Conservation (phyloP, 495 filamentous ascomycete species). For the Lepraria neglecta region DNA sequence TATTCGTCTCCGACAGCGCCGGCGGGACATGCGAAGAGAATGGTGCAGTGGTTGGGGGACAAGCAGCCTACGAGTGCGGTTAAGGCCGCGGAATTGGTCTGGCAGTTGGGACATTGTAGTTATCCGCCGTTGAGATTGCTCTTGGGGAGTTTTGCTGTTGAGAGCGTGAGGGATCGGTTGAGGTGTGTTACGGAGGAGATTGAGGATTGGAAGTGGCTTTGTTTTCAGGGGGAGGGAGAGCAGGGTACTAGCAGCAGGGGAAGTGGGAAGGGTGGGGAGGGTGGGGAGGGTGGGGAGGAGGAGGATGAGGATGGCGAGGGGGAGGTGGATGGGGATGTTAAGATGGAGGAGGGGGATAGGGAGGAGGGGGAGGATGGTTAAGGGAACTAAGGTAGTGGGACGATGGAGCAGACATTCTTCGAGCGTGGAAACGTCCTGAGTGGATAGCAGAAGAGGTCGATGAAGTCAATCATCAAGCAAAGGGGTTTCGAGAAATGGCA, state of each 20-base stretch:
- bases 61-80: conserved; percentile 87
- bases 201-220: conserved; percentile 83
- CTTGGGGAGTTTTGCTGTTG: conserved; percentile 86
- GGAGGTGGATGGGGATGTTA: conserved; percentile 26
- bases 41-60: conserved; percentile 93
- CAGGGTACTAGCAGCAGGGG: neutral
- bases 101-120: conserved; percentile 90
- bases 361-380: neutral
- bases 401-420: no score
- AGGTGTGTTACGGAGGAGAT: conserved; percentile 90
- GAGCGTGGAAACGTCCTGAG: no score
- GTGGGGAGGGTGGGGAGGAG: conserved; percentile 3
- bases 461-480: no score
- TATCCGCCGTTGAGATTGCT: conserved; percentile 82
- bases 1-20: conserved; percentile 73
- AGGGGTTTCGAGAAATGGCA: no score
- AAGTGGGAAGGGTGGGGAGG: neutral
- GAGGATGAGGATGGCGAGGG: conserved; percentile 28
- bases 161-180: conserved; percentile 85
- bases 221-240: conserved; percentile 43
- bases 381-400: neutral
- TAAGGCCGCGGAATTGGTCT: conserved; percentile 90
- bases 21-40: conserved; percentile 80
- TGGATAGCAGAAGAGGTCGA: no score
- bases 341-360: conserved; percentile 10